Conservation (phyloP, 148 eudicot species). For the Selenicereus undatus region DNA sequence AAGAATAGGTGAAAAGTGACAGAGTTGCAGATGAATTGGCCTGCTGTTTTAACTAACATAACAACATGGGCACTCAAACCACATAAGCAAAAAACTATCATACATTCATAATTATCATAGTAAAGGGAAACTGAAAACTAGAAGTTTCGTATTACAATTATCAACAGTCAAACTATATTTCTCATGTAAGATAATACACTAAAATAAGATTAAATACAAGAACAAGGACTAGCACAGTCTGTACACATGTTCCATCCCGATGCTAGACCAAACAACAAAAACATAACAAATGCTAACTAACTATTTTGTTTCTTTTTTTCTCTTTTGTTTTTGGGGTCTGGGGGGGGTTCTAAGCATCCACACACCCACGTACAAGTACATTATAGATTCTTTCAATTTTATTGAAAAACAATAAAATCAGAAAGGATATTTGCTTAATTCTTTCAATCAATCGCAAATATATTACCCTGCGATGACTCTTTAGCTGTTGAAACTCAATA, state of each 20-base stretch:
- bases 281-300: too few relatives aligned
- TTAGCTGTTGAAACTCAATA: neutral
- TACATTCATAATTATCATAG: neutral
- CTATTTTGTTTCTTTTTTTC: too few relatives aligned
- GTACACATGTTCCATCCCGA: too few relatives aligned
- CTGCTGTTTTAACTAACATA: neutral
- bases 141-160: neutral
- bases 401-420: neutral
- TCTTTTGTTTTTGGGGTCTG: too few relatives aligned
- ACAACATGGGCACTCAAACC: neutral
- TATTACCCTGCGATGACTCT: neutral
- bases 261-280: too few relatives aligned
- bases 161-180: neutral
- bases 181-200: too few relatives aligned
- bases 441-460: neutral
- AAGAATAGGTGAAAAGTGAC: neutral
- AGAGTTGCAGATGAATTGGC: neutral
- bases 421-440: neutral
- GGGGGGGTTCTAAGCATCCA: too few relatives aligned
- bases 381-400: too few relatives aligned
- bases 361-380: too few relatives aligned
- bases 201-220: neutral
- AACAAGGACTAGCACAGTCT: neutral
- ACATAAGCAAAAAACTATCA: neutral
- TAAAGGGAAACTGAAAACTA: neutral